Evolutionary conservation across 2,329 filamentous ascomycete species (phyloP).

Genomic region (Chrysoporthe cubensis): DNA sequence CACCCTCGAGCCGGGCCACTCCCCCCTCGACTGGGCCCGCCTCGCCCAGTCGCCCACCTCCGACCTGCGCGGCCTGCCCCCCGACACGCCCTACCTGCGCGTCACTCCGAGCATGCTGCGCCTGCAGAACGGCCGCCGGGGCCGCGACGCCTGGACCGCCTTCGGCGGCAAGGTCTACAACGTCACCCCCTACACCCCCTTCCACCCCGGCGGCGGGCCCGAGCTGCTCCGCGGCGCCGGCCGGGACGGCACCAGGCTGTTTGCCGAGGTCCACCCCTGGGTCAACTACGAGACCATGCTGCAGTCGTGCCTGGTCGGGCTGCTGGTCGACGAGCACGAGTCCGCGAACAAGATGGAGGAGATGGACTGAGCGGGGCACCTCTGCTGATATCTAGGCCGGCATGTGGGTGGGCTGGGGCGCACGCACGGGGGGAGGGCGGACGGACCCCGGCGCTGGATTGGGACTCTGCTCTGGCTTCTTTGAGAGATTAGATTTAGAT

Average conservation of each 20-base stretch:
- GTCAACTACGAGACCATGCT: conserved; percentile 76
- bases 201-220: conserved; percentile 84
- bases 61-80: conserved; percentile 68
- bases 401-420: too few relatives aligned
- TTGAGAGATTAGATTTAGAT: not conserved
- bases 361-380: conserved; percentile 54
- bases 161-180: conserved; percentile 94
- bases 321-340: conserved; percentile 62
- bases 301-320: conserved; percentile 63
- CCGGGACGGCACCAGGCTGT: conserved; percentile 64
- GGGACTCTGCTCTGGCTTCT: not conserved
- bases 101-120: conserved; percentile 84
- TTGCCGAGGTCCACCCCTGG: conserved; percentile 71
- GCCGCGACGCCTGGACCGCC: conserved; percentile 86
- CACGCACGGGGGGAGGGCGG: not conserved
- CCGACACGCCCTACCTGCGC: conserved; percentile 61
- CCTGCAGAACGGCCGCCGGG: conserved; percentile 78
- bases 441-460: not conserved
- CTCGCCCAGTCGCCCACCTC: conserved; percentile 61
- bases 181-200: conserved; percentile 84
- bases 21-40: conserved; percentile 93
- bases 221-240: conserved; percentile 70
- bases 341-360: conserved; percentile 55
- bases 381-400: too few relatives aligned
- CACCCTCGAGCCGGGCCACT: conserved; percentile 85